Conservation (phyloP, 2,329 filamentous ascomycete species). For the Pseudopyricularia javanii region DNA sequence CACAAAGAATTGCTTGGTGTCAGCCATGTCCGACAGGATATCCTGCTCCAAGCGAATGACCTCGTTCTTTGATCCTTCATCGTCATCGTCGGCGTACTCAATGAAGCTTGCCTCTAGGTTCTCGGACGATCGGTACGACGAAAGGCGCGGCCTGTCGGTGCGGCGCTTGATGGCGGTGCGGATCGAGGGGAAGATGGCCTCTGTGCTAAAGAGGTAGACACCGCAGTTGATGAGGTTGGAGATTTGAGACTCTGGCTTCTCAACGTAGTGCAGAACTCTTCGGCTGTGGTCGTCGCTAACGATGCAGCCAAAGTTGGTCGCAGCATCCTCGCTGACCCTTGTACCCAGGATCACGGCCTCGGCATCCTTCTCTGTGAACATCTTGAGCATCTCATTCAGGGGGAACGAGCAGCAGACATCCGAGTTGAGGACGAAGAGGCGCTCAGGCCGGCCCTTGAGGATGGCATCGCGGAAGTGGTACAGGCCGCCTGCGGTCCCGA, state of each 20-base stretch:
- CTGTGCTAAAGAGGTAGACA: constrained; percentile 92
- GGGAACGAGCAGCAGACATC: constrained; percentile 99
- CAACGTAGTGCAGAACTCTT: constrained; percentile 95
- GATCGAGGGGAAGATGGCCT: constrained; percentile 94
- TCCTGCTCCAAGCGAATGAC: constrained; percentile 95
- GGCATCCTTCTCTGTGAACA: constrained; percentile 90
- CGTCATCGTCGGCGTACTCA: constrained; percentile 39
- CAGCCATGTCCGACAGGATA: constrained; percentile 86
- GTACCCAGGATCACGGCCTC: constrained; percentile 96
- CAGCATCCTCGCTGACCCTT: constrained; percentile 77
- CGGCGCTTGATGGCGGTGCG: constrained; percentile 90
- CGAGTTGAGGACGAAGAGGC: constrained; percentile 94
- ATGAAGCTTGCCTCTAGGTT: constrained; percentile 63
- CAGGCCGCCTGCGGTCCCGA: constrained; percentile 89
- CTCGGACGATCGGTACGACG: constrained; percentile 93
- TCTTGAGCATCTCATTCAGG: constrained; percentile 83
- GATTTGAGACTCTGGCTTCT: constrained; percentile 96
- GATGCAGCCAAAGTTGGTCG: constrained; percentile 95
- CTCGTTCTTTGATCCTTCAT: constrained; percentile 65
- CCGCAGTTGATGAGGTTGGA: constrained; percentile 99
- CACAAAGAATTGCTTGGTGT: constrained; percentile 96
- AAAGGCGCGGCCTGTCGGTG: constrained; percentile 75
- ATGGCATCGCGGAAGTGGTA: constrained; percentile 99
- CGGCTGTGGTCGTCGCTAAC: constrained; percentile 89
- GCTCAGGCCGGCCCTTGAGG: constrained; percentile 86